Conservation (phyloP, 257 asterid species). For the Leptodermis oblonga region DNA sequence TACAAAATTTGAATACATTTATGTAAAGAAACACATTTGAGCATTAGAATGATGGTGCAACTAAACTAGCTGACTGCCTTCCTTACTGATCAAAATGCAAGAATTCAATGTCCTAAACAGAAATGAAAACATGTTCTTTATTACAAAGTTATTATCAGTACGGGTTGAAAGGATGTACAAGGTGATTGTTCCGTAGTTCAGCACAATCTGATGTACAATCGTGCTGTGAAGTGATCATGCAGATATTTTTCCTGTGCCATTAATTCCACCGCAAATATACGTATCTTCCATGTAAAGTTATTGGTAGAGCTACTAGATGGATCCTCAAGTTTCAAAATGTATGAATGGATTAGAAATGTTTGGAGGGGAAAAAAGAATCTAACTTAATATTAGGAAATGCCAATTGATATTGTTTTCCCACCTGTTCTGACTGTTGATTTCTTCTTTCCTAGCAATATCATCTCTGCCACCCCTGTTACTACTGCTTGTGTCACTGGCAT, state of each 20-base stretch:
- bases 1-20: not conserved
- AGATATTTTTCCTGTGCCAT: not conserved
- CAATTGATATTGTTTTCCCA: too few relatives aligned
- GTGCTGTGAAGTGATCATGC: not conserved
- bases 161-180: not conserved
- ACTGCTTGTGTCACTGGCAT: constrained; percentile 45
- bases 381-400: not conserved
- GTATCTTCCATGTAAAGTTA: not conserved
- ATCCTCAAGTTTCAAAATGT: not conserved
- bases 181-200: not conserved
- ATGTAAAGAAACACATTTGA: not conserved
- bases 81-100: not conserved
- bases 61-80: not conserved
- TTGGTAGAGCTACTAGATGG: not conserved
- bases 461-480: constrained; percentile 41
- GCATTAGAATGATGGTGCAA: not conserved
- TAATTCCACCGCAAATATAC: not conserved
- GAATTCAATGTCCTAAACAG: not conserved
- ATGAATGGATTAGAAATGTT: not conserved
- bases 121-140: not conserved
- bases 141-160: not conserved
- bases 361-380: not conserved
- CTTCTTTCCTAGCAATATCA: constrained; percentile 35
- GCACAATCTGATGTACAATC: not conserved
- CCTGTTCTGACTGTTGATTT: constrained; percentile 51